Base-by-base conservation (phyloP, 2,329 filamentous ascomycete genomes). In the Penicillium sp. region DNA sequence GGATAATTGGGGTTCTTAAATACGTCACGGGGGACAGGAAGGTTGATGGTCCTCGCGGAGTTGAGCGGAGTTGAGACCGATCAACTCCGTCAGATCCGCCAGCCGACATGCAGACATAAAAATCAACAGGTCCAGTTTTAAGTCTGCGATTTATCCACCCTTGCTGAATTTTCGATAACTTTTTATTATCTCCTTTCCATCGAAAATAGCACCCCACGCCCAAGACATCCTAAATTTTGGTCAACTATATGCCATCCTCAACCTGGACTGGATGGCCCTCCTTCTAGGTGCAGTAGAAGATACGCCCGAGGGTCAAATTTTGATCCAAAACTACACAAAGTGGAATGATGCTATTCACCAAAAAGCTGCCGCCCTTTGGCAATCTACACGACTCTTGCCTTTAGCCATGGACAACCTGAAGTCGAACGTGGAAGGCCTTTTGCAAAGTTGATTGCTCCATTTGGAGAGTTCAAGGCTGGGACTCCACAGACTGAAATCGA, bases 281-380 rank as follows among this genome's bases (percentile, higher is more conserved):
- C 68, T 79, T 5, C 70, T 78, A 28, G 56, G 68, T 47, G 54
- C 60, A 11, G 56, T 77, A 43, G 63, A 69, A 36, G 55, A 67
- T 26, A 73, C 72, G 0, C 19, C 67, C 1, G 65, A 71, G 24
- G 75, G 75, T 26, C 23, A 65, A 28, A 31, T 58, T 2, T 72
- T 74, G 52, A 73, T 77, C 53, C 48, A 55, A 13, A 75, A 65
- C 52, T 73, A 64, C 29, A 55, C 60, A 5, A 57, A 53, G 9
- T 78, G 75, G 75, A 77, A 74, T 45, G 58, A 75, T 18, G 70
- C 75, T 13, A 68, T 78, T 6, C 75, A 77, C 57, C 52, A 65
- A 4, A 71, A 67, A 44, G 33, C 49, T 24, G 69, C 8, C 63
- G 65, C 4, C 76, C 75, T 2, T 66, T 76, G 3, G 67, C 61